A percentile compares a stretch with the other conserved stretches of the same genome.
Evolutionary conservation across 345 rosid species (phyloP).

Genomic region (Gossypium longicalyx): DNA sequence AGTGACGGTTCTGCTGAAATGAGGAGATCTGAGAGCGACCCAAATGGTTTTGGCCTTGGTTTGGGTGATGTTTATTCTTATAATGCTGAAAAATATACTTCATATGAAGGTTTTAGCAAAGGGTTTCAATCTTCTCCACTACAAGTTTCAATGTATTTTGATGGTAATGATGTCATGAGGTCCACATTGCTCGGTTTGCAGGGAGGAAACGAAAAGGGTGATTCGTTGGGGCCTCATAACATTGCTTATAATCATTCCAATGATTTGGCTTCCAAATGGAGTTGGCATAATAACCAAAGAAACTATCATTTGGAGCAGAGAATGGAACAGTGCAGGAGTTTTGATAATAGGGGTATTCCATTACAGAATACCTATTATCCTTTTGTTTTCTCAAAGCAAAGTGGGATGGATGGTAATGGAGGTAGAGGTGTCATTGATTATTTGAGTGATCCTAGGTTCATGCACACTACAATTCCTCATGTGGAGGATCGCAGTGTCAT

Average conservation of each 20-base stretch:
- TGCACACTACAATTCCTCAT: not conserved
- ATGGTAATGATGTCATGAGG: conserved; percentile 16
- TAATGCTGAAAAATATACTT: conserved; percentile 23
- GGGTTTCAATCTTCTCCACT: conserved; percentile 24
- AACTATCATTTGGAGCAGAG: conserved; percentile 30
- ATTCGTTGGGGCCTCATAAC: conserved; percentile 28
- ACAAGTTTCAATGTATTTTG: conserved; percentile 23
- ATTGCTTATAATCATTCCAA: conserved; percentile 18
- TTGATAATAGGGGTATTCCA: conserved; percentile 11
- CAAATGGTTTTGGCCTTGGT: conserved; percentile 25
- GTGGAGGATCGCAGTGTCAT: conserved; percentile 32
- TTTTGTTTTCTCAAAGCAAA: conserved; percentile 17
- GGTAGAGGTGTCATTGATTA: conserved; percentile 19
- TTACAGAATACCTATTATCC: conserved; percentile 16
- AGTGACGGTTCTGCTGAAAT: conserved; percentile 21
- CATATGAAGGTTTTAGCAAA: conserved; percentile 24
- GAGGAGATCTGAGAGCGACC: conserved; percentile 34
- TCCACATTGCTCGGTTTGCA: conserved; percentile 28
- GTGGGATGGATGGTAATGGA: conserved; percentile 22
- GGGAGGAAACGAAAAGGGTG: conserved; percentile 25
- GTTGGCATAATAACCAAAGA: conserved; percentile 25
- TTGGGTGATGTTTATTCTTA: conserved; percentile 25
- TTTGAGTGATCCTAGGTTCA: conserved; percentile 13
- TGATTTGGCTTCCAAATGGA: conserved; percentile 16
- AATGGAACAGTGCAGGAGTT: conserved; percentile 20